A percentile compares a stretch with the other conserved stretches of the same genome.
Conservation (phyloP, 129 eudicot genomes). For the Lonicera japonica region DNA sequence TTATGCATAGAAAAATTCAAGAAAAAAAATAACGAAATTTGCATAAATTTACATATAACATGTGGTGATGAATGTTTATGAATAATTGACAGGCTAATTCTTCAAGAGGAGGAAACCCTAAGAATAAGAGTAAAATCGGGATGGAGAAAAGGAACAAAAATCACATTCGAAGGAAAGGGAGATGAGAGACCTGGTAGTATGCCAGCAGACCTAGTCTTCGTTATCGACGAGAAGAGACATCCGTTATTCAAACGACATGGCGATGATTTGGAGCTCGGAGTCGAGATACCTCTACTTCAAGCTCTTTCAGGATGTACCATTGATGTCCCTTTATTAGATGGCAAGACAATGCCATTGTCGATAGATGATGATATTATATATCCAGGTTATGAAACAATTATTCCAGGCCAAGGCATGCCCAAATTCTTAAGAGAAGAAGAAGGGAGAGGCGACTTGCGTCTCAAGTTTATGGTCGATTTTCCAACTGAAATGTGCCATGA, state of each 20-base stretch:
- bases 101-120: slow-evolving; percentile 48
- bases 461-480: slow-evolving; percentile 45
- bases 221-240: slow-evolving; percentile 48
- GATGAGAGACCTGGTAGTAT: slow-evolving; percentile 57
- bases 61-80: no score
- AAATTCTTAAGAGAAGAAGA: slow-evolving; percentile 21
- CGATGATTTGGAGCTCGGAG: slow-evolving; percentile 49
- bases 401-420: slow-evolving; percentile 57
- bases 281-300: slow-evolving; percentile 49
- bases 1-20: no score
- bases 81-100: slow-evolving; percentile 49
- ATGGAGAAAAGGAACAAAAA: slow-evolving; percentile 59
- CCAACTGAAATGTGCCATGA: slow-evolving; percentile 38
- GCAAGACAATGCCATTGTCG: slow-evolving; percentile 26
- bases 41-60: no score
- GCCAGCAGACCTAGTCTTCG: slow-evolving; percentile 49
- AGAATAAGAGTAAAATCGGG: slow-evolving; percentile 50
- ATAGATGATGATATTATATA: slow-evolving; percentile 31
- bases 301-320: slow-evolving; percentile 57
- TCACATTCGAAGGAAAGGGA: slow-evolving; percentile 64
- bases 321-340: slow-evolving; percentile 44
- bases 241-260: slow-evolving; percentile 34
- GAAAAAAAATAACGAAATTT: no score
- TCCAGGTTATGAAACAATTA: slow-evolving; percentile 44
- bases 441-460: slow-evolving; percentile 41